A percentile compares a stretch with the other conserved stretches of the same genome.
Conservation (phyloP, 2,329 filamentous ascomycete genomes). For the Drechslera avenae region DNA sequence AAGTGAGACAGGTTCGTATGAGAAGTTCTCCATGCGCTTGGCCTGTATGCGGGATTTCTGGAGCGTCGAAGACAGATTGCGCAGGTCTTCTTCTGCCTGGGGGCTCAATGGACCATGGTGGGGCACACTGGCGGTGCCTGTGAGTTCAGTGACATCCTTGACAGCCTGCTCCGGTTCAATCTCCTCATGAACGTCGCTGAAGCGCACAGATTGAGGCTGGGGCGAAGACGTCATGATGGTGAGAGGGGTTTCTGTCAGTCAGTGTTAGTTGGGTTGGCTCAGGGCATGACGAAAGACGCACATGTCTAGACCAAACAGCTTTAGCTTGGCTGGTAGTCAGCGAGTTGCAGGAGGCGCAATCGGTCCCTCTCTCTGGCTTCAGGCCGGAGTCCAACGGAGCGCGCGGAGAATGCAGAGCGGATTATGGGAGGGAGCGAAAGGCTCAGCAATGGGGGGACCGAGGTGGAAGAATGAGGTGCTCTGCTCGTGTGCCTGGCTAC, state of each 20-base stretch:
- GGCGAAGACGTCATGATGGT: constrained; percentile 36
- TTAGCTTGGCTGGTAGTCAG: constrained; percentile 24
- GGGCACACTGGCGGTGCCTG: constrained; percentile 24
- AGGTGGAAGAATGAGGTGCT: neutral
- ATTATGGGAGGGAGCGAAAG: neutral
- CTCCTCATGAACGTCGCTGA: constrained; percentile 48
- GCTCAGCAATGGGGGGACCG: constrained; percentile 9
- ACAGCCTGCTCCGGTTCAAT: constrained; percentile 44
- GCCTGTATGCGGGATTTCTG: constrained; percentile 80
- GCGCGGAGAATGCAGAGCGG: constrained; percentile 15
- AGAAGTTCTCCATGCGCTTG: constrained; percentile 80
- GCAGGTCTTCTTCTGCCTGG: constrained; percentile 67
- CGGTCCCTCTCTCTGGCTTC: constrained; percentile 8
- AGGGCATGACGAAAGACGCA: constrained; percentile 29
- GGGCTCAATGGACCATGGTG: constrained; percentile 43
- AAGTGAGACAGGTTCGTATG: constrained; percentile 88
- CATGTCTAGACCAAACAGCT: constrained; percentile 24
- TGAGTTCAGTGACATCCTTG: constrained; percentile 41
- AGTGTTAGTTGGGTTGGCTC: constrained; percentile 13
- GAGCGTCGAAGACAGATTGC: constrained; percentile 72
- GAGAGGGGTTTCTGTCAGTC: constrained; percentile 11
- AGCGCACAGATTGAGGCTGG: constrained; percentile 44
- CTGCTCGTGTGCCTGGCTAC: constrained; percentile 16
- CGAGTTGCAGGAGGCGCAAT: constrained; percentile 19
- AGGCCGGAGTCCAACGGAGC: constrained; percentile 11